These are phyloP conservation scores for Lichtheimia hyalospora DNA, from an alignment of 371 early-diverging fungal genomes.

Conservation along the genomic window DNA sequence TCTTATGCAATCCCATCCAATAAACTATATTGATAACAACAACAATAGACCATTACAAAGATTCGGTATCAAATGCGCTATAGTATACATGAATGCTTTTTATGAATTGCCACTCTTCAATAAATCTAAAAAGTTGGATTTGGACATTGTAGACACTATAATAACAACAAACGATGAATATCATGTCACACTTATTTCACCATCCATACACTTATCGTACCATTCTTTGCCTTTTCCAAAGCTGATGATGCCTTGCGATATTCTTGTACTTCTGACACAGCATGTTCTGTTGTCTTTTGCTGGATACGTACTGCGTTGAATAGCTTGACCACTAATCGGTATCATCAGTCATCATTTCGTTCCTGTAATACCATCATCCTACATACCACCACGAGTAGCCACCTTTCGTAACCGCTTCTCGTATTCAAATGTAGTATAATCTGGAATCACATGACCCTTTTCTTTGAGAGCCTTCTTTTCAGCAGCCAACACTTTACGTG, in stretches of 20 bases:
- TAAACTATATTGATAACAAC: no score
- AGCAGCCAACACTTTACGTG: constrained; percentile 62
- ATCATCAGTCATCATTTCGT: not conserved
- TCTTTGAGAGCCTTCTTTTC: constrained; percentile 65
- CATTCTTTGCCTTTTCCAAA: constrained; percentile 55
- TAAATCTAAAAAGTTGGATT: constrained; percentile 63
- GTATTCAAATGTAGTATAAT: constrained; percentile 66
- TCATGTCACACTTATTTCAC: not conserved
- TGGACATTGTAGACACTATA: constrained; percentile 61
- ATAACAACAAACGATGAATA: not conserved
- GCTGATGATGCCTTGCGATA: constrained; percentile 45
- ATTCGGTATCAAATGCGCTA: no score
- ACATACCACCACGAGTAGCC: constrained; percentile 80
- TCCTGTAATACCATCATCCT: not conserved
- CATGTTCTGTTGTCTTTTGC: constrained; percentile 68
- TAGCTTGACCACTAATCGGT: constrained; percentile 67
- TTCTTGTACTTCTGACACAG: constrained; percentile 38
- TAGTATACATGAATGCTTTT: not conserved
- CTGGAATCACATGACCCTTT: constrained; percentile 69
- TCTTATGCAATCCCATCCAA: no score
- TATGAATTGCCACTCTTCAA: constrained; percentile 49
- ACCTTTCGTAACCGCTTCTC: constrained; percentile 82
- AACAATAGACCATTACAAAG: no score
- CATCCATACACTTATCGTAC: constrained; percentile 19
- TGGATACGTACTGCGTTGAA: constrained; percentile 84